Base-by-base conservation (phyloP, 2,329 filamentous ascomycete genomes). In the Incumbomyces delicatus region DNA sequence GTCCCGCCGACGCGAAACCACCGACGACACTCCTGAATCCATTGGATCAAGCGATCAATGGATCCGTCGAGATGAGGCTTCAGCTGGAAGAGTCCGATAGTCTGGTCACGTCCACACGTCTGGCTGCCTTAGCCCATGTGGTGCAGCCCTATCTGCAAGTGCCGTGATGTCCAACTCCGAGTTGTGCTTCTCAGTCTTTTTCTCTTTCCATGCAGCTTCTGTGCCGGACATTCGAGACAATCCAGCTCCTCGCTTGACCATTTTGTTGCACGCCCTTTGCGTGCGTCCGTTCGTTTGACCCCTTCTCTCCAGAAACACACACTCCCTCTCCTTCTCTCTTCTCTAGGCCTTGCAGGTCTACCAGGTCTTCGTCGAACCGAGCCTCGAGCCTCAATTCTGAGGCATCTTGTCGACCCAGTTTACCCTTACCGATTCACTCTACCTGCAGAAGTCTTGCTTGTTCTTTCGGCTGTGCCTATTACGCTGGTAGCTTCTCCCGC, bases 21-120 rank as follows among this genome's bases (percentile, higher is more conserved):
- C 41, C 41, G 35, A 44, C 41, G 41, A 44, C 41, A 34, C 41
- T 44, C 41, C 41, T 44, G 41, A 44, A 44, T 35, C 17, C 14
- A 35, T 44, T 44, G 41, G 41, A 20, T 16, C 32, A 44, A 11
- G 30, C 30, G n/a, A 35, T 27, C 13, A 13, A 12, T 11, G 14
- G 41, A 8, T 34, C 31, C 22, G n/a, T 36, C 31, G 34, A 13
- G 30, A 36, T 11, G 30, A 35, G 16, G 14, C 14, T 22, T 36
- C 41, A n/a, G n/a, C n/a, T n/a, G n/a, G n/a, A n/a, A n/a, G n/a
- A n/a, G n/a, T n/a, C n/a, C n/a, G n/a, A n/a, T n/a, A 13, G 22
- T 43, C 3, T 18, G 17, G 27, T 43, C n/a, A 18, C 10, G 30
- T 30, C n/a, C n/a, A n/a, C n/a, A n/a, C n/a, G n/a, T n/a, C n/a